Evolutionary conservation across 768 basidiomycete genomes (phyloP).

Genomic region (Exidia glandulosa): DNA sequence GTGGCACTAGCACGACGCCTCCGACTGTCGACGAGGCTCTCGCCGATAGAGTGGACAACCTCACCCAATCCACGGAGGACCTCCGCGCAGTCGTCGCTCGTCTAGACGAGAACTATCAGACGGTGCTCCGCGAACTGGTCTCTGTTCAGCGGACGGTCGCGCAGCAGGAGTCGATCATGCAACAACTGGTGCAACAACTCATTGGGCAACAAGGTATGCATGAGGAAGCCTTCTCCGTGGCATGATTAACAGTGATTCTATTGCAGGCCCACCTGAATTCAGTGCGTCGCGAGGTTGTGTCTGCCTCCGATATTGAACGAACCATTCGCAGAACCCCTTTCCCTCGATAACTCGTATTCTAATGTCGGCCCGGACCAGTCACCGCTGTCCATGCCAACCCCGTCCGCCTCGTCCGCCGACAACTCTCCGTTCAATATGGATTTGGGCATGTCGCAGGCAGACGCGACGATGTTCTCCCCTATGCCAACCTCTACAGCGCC

Average conservation of each 20-base stretch:
- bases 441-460: background rate
- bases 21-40: slow-evolving; percentile 14
- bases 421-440: background rate
- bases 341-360: background rate
- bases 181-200: slow-evolving; percentile 55
- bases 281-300: too few relatives aligned
- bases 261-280: background rate
- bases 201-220: slow-evolving; percentile 40
- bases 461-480: background rate
- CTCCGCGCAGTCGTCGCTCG: slow-evolving; percentile 35
- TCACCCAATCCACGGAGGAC: slow-evolving; percentile 28
- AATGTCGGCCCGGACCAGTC: background rate
- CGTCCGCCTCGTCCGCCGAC: background rate
- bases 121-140: slow-evolving; percentile 60
- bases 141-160: slow-evolving; percentile 45
- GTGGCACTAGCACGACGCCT: background rate
- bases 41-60: slow-evolving; percentile 38
- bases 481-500: background rate
- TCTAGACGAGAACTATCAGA: slow-evolving; percentile 54
- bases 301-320: too few relatives aligned
- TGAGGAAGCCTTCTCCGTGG: background rate
- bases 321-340: background rate
- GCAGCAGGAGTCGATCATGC: background rate
- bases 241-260: background rate
- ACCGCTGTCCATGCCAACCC: background rate